Conservation (phyloP, 495 filamentous ascomycete species). For the Aspergillus taichungensis region DNA sequence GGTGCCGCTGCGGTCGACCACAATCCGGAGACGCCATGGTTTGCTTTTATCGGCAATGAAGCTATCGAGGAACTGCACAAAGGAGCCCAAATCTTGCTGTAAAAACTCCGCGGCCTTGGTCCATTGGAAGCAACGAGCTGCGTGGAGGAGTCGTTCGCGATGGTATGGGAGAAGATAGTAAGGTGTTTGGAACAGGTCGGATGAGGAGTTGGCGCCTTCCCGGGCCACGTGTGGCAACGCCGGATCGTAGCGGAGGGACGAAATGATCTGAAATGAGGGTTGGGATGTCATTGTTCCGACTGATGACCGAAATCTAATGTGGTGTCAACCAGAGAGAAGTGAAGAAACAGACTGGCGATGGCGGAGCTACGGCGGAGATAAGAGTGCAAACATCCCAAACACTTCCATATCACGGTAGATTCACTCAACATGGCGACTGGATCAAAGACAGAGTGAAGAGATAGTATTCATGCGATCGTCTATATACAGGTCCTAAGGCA, state of each 20-base stretch:
- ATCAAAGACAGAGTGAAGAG: too few species aligned
- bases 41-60: constrained; percentile 28
- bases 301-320: constrained; percentile 16
- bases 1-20: constrained; percentile 40
- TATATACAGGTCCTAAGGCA: too few species aligned
- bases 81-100: constrained; percentile 17
- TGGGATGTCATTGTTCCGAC: neutral
- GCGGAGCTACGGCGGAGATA: too few species aligned
- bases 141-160: constrained; percentile 68
- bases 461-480: too few species aligned
- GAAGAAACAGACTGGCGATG: too few species aligned
- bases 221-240: constrained; percentile 38
- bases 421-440: too few species aligned
- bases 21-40: constrained; percentile 45
- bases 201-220: constrained; percentile 28
- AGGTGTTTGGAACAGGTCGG: constrained; percentile 40
- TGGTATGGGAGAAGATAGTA: constrained; percentile 84
- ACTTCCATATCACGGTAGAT: too few species aligned
- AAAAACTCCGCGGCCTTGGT: constrained; percentile 21
- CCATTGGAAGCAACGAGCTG: constrained; percentile 64
- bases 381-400: too few species aligned
- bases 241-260: constrained; percentile 69
- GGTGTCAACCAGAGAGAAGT: constrained; percentile 17
- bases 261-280: constrained; percentile 51
- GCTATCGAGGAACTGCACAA: constrained; percentile 22